Percentiles rank a stretch among this genome's conserved stretches.
These are phyloP conservation scores for Strobilomyces confusus DNA, from an alignment of 768 basidiomycete genomes.

Conservation along the genomic window DNA sequence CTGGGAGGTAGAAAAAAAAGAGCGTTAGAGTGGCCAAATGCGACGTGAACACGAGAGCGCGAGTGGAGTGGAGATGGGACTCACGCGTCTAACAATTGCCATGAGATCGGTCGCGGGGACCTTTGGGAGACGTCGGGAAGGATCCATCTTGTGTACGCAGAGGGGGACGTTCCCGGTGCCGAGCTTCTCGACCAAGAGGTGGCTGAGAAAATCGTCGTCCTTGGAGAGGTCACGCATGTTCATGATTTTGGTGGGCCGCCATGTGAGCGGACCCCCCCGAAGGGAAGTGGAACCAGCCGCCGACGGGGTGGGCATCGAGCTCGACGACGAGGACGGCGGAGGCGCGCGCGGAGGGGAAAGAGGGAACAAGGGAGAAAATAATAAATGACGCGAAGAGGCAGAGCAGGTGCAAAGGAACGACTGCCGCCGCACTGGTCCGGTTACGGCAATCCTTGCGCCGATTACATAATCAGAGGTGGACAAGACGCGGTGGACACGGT, in stretches of 20 bases:
- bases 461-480: conserved; percentile 21
- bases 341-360: conserved; percentile 14
- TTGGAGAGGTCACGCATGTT: conserved; percentile 86
- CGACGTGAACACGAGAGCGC: conserved; percentile 29
- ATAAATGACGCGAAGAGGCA: conserved; percentile 32
- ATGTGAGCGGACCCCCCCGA: conserved; percentile 38
- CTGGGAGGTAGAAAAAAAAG: conserved; percentile 33
- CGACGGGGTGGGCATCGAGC: conserved; percentile 33
- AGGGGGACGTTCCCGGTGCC: conserved; percentile 78
- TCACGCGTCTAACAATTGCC: conserved; percentile 72
- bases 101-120: conserved; percentile 66
- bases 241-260: conserved; percentile 87
- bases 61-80: conserved; percentile 27
- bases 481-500: neutral
- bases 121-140: conserved; percentile 71
- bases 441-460: conserved; percentile 27
- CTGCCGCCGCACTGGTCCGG: conserved; percentile 24
- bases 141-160: conserved; percentile 88
- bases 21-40: conserved; percentile 23
- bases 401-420: conserved; percentile 25
- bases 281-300: conserved; percentile 22
- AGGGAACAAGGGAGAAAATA: conserved; percentile 16
- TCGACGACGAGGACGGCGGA: conserved; percentile 22
- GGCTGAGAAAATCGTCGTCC: conserved; percentile 89
- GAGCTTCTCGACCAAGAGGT: conserved; percentile 85